Evolutionary conservation across 208 protist genomes (phyloP).

Genomic region (Trypanosoma theileri): DNA sequence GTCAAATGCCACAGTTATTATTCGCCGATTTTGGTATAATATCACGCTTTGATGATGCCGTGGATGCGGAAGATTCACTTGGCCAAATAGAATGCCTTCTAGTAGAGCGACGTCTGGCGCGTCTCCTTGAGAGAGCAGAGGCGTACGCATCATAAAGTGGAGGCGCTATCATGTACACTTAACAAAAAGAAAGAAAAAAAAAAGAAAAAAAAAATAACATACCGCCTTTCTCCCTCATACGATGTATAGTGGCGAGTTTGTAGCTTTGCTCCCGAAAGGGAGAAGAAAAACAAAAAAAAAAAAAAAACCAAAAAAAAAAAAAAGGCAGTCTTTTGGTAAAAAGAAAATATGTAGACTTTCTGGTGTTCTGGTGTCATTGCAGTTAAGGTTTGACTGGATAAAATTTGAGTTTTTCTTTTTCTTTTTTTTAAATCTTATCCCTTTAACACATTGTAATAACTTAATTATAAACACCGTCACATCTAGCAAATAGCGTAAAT

Average conservation of each 20-base stretch:
- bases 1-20: slow-evolving; percentile 37
- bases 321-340: no score
- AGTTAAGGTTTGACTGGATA: no score
- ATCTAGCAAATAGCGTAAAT: no score
- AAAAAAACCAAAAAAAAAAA: neutral
- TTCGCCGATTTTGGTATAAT: slow-evolving; percentile 69
- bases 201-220: neutral
- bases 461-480: no score
- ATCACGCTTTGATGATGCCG: slow-evolving; percentile 47
- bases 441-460: no score
- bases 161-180: slow-evolving; percentile 4
- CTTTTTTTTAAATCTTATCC: no score
- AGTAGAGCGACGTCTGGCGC: slow-evolving; percentile 35
- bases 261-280: slow-evolving; percentile 1
- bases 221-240: no score
- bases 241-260: neutral
- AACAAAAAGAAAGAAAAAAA: neutral
- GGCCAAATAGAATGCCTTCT: slow-evolving; percentile 51
- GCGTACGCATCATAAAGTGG: neutral
- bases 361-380: no score
- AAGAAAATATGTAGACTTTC: no score
- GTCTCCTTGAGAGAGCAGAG: neutral
- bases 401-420: neutral
- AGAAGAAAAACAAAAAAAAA: slow-evolving; percentile 21
- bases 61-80: slow-evolving; percentile 38